Evolutionary conservation across 805 yeast species (phyloP).

Genomic region (Suhomyces prunicola): DNA sequence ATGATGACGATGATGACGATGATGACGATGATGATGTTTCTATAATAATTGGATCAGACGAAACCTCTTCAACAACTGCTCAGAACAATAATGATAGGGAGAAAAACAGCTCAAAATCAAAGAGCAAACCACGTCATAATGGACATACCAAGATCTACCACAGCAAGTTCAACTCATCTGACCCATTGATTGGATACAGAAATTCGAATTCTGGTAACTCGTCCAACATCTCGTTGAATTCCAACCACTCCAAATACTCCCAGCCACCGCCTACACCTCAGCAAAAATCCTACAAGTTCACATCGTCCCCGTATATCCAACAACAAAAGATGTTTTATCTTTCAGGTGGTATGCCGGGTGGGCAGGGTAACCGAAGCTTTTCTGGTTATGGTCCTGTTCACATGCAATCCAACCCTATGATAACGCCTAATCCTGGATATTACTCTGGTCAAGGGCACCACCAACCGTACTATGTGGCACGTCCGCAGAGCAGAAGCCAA

Average conservation of each 20-base stretch:
- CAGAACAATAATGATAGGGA: conserved; percentile 8
- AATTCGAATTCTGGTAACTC: conserved; percentile 14
- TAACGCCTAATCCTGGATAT: conserved; percentile 6
- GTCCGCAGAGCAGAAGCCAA: conserved; percentile 6
- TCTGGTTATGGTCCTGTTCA: conserved; percentile 6
- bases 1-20: conserved; percentile 25
- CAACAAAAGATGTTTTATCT: conserved; percentile 11
- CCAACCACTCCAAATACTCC: conserved; percentile 10
- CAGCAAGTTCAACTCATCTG: conserved; percentile 18
- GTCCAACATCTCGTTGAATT: conserved; percentile 18
- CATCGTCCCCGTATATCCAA: conserved; percentile 6
- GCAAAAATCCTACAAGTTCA: conserved; percentile 6
- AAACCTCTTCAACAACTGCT: conserved; percentile 20
- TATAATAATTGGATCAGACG: conserved; percentile 36
- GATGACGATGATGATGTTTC: conserved; percentile 38
- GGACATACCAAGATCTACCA: conserved; percentile 15
- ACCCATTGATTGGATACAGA: conserved; percentile 16
- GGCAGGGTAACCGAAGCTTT: background rate
- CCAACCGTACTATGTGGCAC: conserved; percentile 7
- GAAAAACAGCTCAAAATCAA: background rate
- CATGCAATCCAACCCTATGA: background rate
- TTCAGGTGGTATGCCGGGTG: conserved; percentile 4
- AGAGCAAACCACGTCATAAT: conserved; percentile 8
- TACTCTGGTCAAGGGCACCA: conserved; percentile 9
- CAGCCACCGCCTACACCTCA: conserved; percentile 10